Evolutionary conservation across 306 rosid species (phyloP), one percentile per base, ranked within the genome.

Genomic region (Quillaja saponaria): DNA sequence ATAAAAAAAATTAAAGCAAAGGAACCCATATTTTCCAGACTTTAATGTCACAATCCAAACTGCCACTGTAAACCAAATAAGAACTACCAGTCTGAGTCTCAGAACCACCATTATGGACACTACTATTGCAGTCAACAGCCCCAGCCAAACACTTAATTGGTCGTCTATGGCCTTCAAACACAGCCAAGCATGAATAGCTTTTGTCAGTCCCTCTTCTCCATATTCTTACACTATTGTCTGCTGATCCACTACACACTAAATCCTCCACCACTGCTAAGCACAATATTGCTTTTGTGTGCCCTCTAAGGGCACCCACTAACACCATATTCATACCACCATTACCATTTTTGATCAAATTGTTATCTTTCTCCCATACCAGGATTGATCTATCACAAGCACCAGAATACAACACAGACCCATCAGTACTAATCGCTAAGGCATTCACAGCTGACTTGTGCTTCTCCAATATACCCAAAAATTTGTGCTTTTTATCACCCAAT

Each of bases 381-480:
- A 88, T 68, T 10, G 88, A 83, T 35, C 94, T 67, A 6, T 88
- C 94, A 52, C 96, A 85, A 4, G 96, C 96, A 3, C 96, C 96
- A 0, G 96, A 85, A 16, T 88, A 85, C 55, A 88, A 51, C 19
- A 81, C 63, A 0, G 61, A 71, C 21, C 88, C 86, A 39, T 85
- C 82, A 0, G 13, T 0, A 55, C 76, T 73, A 13, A 84, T 75
- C 10, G 86, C 90, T 58, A 88, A 37, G 1, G 96, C 94, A 50
- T 88, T 88, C 21, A 88, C 94, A 0, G 86, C 79, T 0, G 88
- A 83, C 73, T 70, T 82, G 58, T 88, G 96, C 66, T 81, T 85
- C 82, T 85, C 90, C 21, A 83, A 37, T 0, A 83, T 77, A 9
- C 61, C 86, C 25, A 71, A 14, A 1, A 79, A 57, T 0, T 10